Conservation (phyloP, 768 basidiomycete species). For the Sutorius australiensis region DNA sequence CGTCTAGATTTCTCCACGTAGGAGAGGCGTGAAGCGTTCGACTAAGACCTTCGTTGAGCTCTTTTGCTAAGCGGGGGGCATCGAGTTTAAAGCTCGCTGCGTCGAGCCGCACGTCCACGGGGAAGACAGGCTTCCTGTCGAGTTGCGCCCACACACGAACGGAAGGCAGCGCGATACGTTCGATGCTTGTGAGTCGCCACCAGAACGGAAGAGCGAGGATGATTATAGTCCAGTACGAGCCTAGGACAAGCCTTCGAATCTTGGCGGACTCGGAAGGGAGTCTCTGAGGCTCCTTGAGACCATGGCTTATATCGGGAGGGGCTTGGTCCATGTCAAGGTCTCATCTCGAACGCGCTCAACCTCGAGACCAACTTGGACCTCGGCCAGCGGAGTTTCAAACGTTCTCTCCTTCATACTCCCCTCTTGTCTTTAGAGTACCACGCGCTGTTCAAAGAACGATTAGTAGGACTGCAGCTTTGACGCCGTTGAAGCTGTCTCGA, state of each 20-base stretch:
- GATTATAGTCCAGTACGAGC: slow-evolving; percentile 75
- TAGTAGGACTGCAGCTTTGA: slow-evolving; percentile 4
- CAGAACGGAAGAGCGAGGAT: slow-evolving; percentile 82
- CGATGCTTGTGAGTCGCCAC: slow-evolving; percentile 92
- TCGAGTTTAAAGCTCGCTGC: slow-evolving; percentile 14
- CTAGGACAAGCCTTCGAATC: slow-evolving; percentile 58
- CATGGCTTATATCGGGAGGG: slow-evolving; percentile 14
- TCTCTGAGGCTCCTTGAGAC: slow-evolving; percentile 43
- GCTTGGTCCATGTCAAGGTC: slow-evolving; percentile 22
- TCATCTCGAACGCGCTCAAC: slow-evolving; percentile 7
- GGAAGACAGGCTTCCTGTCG: slow-evolving; percentile 42
- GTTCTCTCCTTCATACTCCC: slow-evolving; percentile 22
- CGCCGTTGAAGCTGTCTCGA: slow-evolving; percentile 1
- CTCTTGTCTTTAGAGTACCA: slow-evolving; percentile 13
- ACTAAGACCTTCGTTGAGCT: slow-evolving; percentile 23
- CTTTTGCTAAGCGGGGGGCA: slow-evolving; percentile 23
- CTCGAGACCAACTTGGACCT: slow-evolving; percentile 6
- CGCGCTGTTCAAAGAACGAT: slow-evolving; percentile 6
- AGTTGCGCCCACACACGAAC: slow-evolving; percentile 53
- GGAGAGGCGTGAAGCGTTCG: slow-evolving; percentile 14
- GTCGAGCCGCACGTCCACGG: slow-evolving; percentile 41
- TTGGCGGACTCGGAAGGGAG: slow-evolving; percentile 49
- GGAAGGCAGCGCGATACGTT: slow-evolving; percentile 71
- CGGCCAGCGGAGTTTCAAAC: slow-evolving; percentile 33
- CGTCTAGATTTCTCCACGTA: slow-evolving; percentile 44